Base-by-base conservation (phyloP, 2,329 filamentous ascomycete genomes). In the Sclerotinia spermophila region DNA sequence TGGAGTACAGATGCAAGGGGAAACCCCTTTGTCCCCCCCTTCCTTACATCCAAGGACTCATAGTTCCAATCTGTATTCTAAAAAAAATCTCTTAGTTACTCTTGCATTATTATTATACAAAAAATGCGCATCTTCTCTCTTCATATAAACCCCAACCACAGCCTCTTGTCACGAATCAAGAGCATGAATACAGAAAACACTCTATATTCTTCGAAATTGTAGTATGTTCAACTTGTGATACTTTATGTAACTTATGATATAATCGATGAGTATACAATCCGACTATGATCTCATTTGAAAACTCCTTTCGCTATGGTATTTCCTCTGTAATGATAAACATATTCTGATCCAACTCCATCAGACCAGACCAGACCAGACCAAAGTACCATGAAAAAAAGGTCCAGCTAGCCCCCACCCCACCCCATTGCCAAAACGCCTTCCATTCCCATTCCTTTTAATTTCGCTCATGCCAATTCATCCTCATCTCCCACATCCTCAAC, bases 401-500 rank as follows among this genome's bases (percentile, higher is more conserved):
- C 21, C 45, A 48, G 45, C n/a, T 13, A 13, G 13, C 24, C 45
- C 45, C 45, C 13, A 48, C 21, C 45, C 24, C 55, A 58, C 30
- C 51, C 5, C 7, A 55, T 30, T 7, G 8, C 51, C n/a, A 55
- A 33, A 55, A 55, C 15, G 7, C 51, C 55, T 13, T 21, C 17
- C 42, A 44, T 17, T 15, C 51, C 27, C n/a, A 55, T 30, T 30
- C 15, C 21, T 5, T 35, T 33, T 3, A n/a, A 6, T 24, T n/a
- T 13, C 6, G 21, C 35, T 21, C n/a, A 24, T 6, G 33, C 35
- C 38, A 42, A 38, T 17, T 55, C 48, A 35, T 42, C 64, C 10
- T 24, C 48, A 19, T 35, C 56, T 24, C 19, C 69, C 15, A 10
- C 44, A 2, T 69, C 77, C 35, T 82, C 82, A 2, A 48, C 55